These are phyloP conservation scores for Trichoderma koningiopsis DNA, from an alignment of 2,329 filamentous ascomycete species.

Conservation along the genomic window DNA sequence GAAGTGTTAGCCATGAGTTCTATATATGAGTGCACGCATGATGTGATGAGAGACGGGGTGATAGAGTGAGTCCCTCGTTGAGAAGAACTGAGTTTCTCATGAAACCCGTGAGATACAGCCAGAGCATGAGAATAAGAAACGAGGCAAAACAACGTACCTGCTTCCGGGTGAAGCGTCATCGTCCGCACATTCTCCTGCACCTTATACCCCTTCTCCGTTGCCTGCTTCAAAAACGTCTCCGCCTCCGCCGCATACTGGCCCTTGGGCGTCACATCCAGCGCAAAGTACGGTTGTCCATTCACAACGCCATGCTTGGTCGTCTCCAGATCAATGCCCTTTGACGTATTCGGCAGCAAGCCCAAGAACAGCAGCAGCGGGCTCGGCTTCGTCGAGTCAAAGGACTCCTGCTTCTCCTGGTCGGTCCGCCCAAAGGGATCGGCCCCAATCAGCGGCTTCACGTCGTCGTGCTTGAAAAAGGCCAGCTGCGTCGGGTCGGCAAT, in stretches of 20 bases:
- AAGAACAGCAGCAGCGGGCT: conserved; percentile 79
- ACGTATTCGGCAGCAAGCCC: conserved; percentile 71
- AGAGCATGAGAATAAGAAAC: neutral
- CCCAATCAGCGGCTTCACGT: conserved; percentile 72
- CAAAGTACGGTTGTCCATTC: conserved; percentile 81
- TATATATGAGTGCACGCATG: no score
- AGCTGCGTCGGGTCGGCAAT: conserved; percentile 59
- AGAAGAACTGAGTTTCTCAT: neutral
- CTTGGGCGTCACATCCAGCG: conserved; percentile 80
- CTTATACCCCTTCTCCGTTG: conserved; percentile 58
- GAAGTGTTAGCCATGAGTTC: neutral
- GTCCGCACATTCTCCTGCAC: conserved; percentile 69
- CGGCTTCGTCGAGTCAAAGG: conserved; percentile 71
- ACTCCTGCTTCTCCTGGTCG: conserved; percentile 72
- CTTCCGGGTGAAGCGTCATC: conserved; percentile 60
- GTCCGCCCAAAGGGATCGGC: conserved; percentile 67
- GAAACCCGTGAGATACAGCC: neutral
- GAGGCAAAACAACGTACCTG: conserved; percentile 49
- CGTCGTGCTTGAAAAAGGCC: conserved; percentile 67
- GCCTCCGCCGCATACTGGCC: conserved; percentile 64
- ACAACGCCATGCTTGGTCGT: conserved; percentile 64
- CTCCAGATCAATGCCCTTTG: conserved; percentile 42
- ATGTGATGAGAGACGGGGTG: neutral
- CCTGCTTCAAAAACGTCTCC: conserved; percentile 46
- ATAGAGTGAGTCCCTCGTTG: neutral